Base-by-base conservation (phyloP, 176 grass and related monocot genomes). In the Cocos nucifera region DNA sequence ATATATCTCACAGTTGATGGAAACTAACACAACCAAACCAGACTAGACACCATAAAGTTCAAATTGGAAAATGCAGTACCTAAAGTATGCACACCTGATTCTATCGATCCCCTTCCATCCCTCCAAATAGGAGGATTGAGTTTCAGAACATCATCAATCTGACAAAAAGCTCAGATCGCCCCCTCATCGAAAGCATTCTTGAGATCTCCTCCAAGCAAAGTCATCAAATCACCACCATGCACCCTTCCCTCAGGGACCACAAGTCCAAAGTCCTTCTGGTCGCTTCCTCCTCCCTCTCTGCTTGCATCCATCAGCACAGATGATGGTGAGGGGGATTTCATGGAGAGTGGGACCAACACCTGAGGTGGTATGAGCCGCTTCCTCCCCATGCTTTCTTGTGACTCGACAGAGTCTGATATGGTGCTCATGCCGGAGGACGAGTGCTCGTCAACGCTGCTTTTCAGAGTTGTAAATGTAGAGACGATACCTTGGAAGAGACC, bases 191-290 rank as follows among this genome's bases (percentile, higher is more conserved):
- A 57, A 67, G 50, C 60, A 66, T 55, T 61, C 55, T 73, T 70
- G 18, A 83, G 61, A 65, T 61, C 80, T 30, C 81, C 64, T 51
- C 82, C 74, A 8, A 92, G 75, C 70, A 98, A 77, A 50, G 87
- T 83, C 79, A 92, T 92, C 48, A 92, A 66, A 3, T 87, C 93
- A 53, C 93, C 84, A 21, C 93, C 87, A 28, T 92, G 87, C 56
- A 98, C 87, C 73, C 87, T 82, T 50, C 93, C 87, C 63, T 98
- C 93, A 2, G 87, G 84, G 58, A 92, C 59, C 15, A 79, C 81
- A 8, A 85, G 78, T 17, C 69, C 69, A 5, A 77, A 66, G 56
- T 70, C 63, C 71, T 72, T 67, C 26, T 28, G 66, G 44, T 58
- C 58, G 54, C 70, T 77, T 52, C 69, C 74, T 22, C 61, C 72